These are phyloP conservation scores for Collybia mongolica DNA, from an alignment of 768 basidiomycete species.

Conservation along the genomic window DNA sequence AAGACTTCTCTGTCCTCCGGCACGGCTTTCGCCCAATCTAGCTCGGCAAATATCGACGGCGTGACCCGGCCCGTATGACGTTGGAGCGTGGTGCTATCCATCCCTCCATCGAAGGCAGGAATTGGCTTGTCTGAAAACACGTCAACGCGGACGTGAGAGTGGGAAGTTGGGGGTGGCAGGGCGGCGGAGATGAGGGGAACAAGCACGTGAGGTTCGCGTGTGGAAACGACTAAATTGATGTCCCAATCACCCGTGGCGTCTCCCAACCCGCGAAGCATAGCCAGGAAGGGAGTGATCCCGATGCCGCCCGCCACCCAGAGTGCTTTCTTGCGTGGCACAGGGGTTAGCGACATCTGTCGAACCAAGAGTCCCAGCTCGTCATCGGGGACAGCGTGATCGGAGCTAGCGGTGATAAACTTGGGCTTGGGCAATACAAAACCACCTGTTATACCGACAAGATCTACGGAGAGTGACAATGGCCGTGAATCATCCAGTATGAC, in stretches of 20 bases:
- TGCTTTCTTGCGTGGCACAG: constrained; percentile 15
- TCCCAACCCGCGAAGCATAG: constrained; percentile 35
- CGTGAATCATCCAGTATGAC: constrained; percentile 39
- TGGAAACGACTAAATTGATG: constrained; percentile 48
- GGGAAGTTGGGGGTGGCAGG: constrained; percentile 9
- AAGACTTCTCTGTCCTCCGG: constrained; percentile 30
- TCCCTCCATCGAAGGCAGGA: constrained; percentile 1
- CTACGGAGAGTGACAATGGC: constrained; percentile 36
- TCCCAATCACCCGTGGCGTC: constrained; percentile 23
- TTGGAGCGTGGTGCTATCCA: constrained; percentile 9
- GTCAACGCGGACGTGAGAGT: constrained; percentile 28
- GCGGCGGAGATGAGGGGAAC: constrained; percentile 39
- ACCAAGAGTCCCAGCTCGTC: constrained; percentile 13
- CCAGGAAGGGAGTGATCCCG: constrained; percentile 63
- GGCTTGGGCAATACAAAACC: constrained; percentile 39
- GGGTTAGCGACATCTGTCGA: constrained; percentile 1
- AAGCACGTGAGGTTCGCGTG: constrained; percentile 52
- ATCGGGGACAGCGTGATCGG: too few species aligned
- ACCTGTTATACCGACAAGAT: constrained; percentile 54
- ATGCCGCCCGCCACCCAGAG: constrained; percentile 68
- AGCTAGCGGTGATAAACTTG: too few species aligned
- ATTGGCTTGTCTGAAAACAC: constrained; percentile 32
- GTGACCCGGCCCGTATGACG: constrained; percentile 22
- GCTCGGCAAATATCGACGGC: constrained; percentile 10
- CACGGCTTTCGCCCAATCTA: constrained; percentile 9